Conservation (phyloP, 2,329 filamentous ascomycete species). For the Nemania serpens region DNA sequence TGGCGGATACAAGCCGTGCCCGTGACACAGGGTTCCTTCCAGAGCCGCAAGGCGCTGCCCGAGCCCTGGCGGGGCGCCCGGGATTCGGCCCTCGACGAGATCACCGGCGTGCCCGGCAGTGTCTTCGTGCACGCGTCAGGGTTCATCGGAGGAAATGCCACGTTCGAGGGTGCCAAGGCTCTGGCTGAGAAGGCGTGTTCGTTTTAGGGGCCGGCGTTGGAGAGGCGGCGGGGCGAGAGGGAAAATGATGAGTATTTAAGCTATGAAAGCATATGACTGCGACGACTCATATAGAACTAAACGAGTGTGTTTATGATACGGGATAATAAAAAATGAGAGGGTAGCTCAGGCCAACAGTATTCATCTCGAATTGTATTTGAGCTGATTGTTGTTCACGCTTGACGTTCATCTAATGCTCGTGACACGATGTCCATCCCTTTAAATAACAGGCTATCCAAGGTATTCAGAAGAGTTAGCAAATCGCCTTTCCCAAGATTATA, state of each 20-base stretch:
- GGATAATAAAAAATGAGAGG: slow-evolving; percentile 10
- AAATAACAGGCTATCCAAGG: not conserved
- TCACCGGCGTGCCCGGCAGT: slow-evolving; percentile 70
- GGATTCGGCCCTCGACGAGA: slow-evolving; percentile 79
- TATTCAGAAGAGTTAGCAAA: not conserved
- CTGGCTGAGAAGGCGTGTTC: slow-evolving; percentile 81
- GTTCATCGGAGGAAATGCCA: slow-evolving; percentile 96
- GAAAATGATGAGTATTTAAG: not conserved
- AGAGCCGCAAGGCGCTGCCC: slow-evolving; percentile 88
- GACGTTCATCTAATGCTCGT: not conserved
- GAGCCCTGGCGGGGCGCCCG: slow-evolving; percentile 91
- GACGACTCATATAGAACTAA: slow-evolving; percentile 1
- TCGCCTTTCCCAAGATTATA: not conserved
- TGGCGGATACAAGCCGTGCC: slow-evolving; percentile 97
- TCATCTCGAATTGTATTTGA: not conserved
- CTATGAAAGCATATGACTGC: not conserved
- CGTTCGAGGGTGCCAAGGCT: slow-evolving; percentile 80
- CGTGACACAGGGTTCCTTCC: slow-evolving; percentile 80
- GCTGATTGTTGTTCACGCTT: not conserved
- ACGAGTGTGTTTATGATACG: not conserved
- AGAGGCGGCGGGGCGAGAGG: not conserved
- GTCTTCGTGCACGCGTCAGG: slow-evolving; percentile 94
- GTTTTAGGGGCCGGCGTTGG: slow-evolving; percentile 32
- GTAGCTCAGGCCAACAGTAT: not conserved
- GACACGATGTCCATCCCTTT: not conserved